A percentile compares a stretch with the other conserved stretches of the same genome.
Conservation (phyloP, 148 eudicot genomes). For the Agrostemma githago region DNA sequence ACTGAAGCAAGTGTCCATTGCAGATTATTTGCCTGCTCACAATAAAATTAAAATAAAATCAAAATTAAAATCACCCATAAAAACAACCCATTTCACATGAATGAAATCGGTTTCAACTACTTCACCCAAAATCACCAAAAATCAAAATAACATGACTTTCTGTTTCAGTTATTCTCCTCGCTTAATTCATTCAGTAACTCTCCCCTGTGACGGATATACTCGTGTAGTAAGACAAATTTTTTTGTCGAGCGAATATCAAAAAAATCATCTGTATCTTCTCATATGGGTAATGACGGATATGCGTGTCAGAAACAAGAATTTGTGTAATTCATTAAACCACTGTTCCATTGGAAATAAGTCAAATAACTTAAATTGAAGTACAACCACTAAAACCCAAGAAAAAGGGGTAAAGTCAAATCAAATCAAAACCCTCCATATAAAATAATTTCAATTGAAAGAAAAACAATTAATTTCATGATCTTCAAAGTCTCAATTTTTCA, state of each 20-base stretch:
- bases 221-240: too few relatives aligned
- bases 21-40: conserved; percentile 66
- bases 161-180: conserved; percentile 1
- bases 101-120: conserved; percentile 23
- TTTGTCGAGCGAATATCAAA: too few relatives aligned
- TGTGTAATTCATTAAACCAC: too few relatives aligned
- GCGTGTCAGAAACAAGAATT: too few relatives aligned
- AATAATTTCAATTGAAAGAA: background rate
- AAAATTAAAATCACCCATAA: background rate
- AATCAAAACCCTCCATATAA: too few relatives aligned
- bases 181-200: background rate
- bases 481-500: conserved; percentile 2
- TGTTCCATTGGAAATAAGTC: background rate
- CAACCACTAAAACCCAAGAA: background rate
- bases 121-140: conserved; percentile 12
- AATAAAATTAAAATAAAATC: conserved; percentile 9
- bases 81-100: conserved; percentile 1
- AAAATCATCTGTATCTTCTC: too few relatives aligned
- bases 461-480: conserved; percentile 9
- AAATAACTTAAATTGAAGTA: too few relatives aligned
- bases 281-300: too few relatives aligned
- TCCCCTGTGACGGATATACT: background rate
- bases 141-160: conserved; percentile 19
- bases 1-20: conserved; percentile 91
- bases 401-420: background rate